Conservation (phyloP, 192 early-diverging fungal genomes). For the Coemansia sp. region DNA sequence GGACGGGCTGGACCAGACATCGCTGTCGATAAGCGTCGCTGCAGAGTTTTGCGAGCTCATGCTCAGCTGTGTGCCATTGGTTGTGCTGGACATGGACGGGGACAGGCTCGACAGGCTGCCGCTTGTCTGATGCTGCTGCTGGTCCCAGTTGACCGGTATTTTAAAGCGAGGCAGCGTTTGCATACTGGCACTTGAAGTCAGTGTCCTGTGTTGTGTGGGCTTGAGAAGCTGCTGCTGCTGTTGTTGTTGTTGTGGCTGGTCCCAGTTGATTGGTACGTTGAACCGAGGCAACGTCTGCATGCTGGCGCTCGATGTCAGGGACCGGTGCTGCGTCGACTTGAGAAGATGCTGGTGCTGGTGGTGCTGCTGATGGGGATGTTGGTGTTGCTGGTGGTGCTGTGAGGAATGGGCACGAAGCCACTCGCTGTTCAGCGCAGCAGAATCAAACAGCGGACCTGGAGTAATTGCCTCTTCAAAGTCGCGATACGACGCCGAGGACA, state of each 20-base stretch:
- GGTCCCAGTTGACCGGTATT: constrained; percentile 32
- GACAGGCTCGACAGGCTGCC: background rate
- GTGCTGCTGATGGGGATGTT: constrained; percentile 14
- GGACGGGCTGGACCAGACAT: constrained; percentile 37
- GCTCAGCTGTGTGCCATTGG: background rate
- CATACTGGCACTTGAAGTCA: constrained; percentile 51
- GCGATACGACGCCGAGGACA: constrained; percentile 26
- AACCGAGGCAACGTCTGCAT: constrained; percentile 48
- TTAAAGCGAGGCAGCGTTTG: constrained; percentile 45
- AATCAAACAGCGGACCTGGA: constrained; percentile 6
- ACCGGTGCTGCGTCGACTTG: constrained; percentile 19
- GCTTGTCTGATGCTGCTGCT: constrained; percentile 1
- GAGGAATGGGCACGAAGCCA: constrained; percentile 11
- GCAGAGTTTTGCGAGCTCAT: constrained; percentile 37
- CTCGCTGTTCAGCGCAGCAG: constrained; percentile 3
- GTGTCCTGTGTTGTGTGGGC: constrained; percentile 19
- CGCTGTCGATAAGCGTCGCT: constrained; percentile 42
- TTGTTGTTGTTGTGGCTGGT: constrained; percentile 10
- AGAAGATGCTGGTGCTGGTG: too few relatives aligned
- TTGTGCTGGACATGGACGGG: background rate
- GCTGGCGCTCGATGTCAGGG: constrained; percentile 47
- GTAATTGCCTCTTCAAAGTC: constrained; percentile 17
- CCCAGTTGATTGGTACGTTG: constrained; percentile 33
- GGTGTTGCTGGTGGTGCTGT: constrained; percentile 20
- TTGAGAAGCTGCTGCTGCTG: constrained; percentile 6